Evolutionary conservation across 805 yeast species (phyloP).

Genomic region (Saccharomycopsis selenospora): DNA sequence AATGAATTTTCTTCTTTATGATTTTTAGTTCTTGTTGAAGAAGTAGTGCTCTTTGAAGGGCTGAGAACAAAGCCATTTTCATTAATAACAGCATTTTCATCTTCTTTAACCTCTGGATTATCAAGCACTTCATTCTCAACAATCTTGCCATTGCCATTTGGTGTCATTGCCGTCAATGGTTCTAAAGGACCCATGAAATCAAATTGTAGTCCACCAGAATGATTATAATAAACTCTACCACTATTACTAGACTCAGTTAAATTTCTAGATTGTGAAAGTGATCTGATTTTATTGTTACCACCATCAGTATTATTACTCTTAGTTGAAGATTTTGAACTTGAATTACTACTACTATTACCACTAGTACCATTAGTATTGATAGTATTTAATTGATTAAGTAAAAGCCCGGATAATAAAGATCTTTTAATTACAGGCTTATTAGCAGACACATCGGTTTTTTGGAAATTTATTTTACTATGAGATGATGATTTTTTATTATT

Average conservation of each 20-base stretch:
- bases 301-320: not conserved
- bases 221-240: constrained; percentile 3
- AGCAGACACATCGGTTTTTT: not conserved
- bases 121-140: no score
- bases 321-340: not conserved
- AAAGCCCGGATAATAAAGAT: constrained; percentile 17
- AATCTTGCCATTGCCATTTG: no score
- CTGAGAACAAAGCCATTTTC: no score
- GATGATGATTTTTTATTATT: not conserved
- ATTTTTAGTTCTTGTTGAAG: no score
- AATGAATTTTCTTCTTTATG: no score
- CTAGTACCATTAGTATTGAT: not conserved
- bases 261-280: not conserved
- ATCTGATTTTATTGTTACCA: not conserved
- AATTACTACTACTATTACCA: constrained; percentile 3
- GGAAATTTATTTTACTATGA: not conserved
- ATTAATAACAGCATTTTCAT: no score
- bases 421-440: constrained; percentile 5
- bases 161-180: no score
- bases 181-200: no score
- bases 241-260: not conserved
- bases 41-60: no score
- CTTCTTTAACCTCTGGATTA: no score
- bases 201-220: constrained; percentile 10
- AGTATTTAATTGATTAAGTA: constrained; percentile 15